Base-by-base conservation (phyloP, 352 stramenopile species). In the Hyaloperonospora brassicae region DNA sequence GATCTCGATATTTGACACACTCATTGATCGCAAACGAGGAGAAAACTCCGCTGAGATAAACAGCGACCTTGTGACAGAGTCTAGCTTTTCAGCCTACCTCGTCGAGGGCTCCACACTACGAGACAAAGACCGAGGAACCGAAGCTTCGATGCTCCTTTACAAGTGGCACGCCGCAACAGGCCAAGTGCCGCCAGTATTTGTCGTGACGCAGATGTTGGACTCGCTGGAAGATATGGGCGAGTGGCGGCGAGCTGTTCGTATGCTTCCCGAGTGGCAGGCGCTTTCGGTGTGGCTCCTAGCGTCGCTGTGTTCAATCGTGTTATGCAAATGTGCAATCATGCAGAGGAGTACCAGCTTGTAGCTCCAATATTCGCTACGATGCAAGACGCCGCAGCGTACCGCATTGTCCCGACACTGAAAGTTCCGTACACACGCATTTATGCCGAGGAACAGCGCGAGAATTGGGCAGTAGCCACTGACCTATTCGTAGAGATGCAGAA, bases 401-500 rank as follows among this genome's bases (percentile, higher is more conserved):
- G 63, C 2, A 55, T 88, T 7, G 53, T 43, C 76, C 76, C 13
- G 74, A 74, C 10, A 57, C 64, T 12, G 72, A 75, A 52, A 86
- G 75, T 50, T 89, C 85, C 42, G 73, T 89, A n/a, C 67, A 92
- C n/a, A 71, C 68, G 61, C 10, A 89, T 92, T 53, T 86, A 73
- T 25, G 75, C 81, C 2, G 62, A 79, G 10, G 79, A 92, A 51
- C 67, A 88, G 52, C 62, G 59, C 21, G 76, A 83, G 11, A 61
- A 86, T n/a, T 92, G 81, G 81, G 66, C 76, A 8, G 44, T 56
- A 17, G 81, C 81, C 21, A 87, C 77, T 21, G 66, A 85, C 47
- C 36, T 84, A 27, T 92, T 92, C 39, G 66, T 89, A 17, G 70
- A 85, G 45, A 92, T 92, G 81, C 63, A 85, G 22, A 73, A 79